Evolutionary conservation across 495 filamentous ascomycete genomes (phyloP), one percentile per base, ranked within the genome.

Genomic region (Penicillium steckii): DNA sequence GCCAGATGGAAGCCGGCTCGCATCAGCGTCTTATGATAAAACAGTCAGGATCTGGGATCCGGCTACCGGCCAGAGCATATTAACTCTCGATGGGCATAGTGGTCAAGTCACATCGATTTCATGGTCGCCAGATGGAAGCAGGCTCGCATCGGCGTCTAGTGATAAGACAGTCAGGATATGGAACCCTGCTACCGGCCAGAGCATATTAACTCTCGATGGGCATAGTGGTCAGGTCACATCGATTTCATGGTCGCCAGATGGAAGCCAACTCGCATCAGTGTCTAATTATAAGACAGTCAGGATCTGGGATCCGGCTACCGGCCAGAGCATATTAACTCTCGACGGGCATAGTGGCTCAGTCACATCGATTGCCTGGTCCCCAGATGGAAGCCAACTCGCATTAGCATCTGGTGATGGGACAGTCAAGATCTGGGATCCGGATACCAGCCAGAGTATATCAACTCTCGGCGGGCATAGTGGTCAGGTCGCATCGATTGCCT

Each of bases 21-120:
- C 57, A 1, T 64, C 62, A 13, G 53, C 22, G 8, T 59, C 44
- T 2, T 1, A 35, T 8, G 50, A 59, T 37, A 6, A 32, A 0
- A 62, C 30, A 27, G 33, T 40, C 9, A 40, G 18, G 17, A 40
- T 40, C 37, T 40, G 18, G 27, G 18, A 45, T 23, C 49, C 22
- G 38, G 19, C 38, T 12, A 40, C 37, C n/a, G 9, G 37, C 37
- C 3, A 40, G 17, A 4, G 37, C 18, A 22, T 22, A 22, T 40
- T 12, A 21, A 40, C 18, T 7, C 18, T 40, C 18, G 9, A 40
- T 3, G 18, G 37, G 18, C 18, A 40, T 40, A 40, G 37, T 40
- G 22, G 18, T 2, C 2, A 1, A 2, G 37, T 40, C 3, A 22
- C 17, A 2, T 40, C 17, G 17, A 40, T 40, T 22, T 6, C 8